These are phyloP conservation scores for Penicillium aurantiogriseum DNA, from an alignment of 2,329 filamentous ascomycete genomes.

Conservation along the genomic window DNA sequence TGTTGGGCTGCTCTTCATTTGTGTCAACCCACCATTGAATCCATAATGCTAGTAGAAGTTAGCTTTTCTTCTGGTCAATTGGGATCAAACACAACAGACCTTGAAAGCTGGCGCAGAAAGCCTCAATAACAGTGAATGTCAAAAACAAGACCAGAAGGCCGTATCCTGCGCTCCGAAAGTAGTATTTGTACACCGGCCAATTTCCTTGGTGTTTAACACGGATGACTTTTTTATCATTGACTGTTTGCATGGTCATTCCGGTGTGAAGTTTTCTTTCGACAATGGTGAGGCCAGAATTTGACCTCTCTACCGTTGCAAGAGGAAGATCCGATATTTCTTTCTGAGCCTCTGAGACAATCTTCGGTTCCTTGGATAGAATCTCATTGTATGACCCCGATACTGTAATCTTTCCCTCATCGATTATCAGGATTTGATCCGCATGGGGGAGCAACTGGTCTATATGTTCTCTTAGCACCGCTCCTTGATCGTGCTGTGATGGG, in stretches of 20 bases:
- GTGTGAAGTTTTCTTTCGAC: not conserved
- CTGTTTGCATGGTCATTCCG: not conserved
- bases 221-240: not conserved
- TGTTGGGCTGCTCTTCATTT: slow-evolving; percentile 16
- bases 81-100: not conserved
- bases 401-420: not conserved
- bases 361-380: not conserved
- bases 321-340: not conserved
- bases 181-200: slow-evolving; percentile 3
- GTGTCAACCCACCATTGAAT: slow-evolving; percentile 11
- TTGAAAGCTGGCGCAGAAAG: not conserved
- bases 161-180: not conserved
- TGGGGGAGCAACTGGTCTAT: not conserved
- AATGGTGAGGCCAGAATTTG: not conserved
- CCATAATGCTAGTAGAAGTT: slow-evolving; percentile 11
- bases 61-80: not conserved
- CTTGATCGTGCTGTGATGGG: not conserved
- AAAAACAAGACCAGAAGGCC: not conserved
- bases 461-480: not conserved
- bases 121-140: not conserved
- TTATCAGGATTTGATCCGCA: not conserved
- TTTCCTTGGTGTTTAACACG: not conserved
- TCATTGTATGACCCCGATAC: not conserved
- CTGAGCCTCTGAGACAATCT: not conserved
- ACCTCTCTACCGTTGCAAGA: not conserved